phyloP scores from a whole-genome alignment of 495 filamentous ascomycete species.

The Xylaria venustula region DNA sequence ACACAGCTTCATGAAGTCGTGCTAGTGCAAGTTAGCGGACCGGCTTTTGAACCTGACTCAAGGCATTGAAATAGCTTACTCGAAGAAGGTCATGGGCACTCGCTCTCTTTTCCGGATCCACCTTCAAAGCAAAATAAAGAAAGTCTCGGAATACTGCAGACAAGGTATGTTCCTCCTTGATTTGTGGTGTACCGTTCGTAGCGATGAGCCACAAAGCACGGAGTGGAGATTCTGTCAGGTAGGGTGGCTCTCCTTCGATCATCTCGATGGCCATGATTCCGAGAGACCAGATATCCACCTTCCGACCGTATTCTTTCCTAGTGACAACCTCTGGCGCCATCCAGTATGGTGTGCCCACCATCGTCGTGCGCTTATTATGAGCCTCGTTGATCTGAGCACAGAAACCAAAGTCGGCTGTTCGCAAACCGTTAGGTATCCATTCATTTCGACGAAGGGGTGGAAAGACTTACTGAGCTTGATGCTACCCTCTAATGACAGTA shows the following conservation, averaged over 20 bases:
- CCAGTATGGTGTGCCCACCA: constrained; percentile 99
- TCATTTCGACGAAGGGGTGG: neutral
- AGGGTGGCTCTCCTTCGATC: constrained; percentile 98
- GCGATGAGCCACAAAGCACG: constrained; percentile 94
- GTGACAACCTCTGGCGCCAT: constrained; percentile 99
- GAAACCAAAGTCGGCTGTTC: constrained; percentile 92
- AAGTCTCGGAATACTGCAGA: constrained; percentile 85
- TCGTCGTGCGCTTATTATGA: constrained; percentile 95
- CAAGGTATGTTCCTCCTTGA: constrained; percentile 88
- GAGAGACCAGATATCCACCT: constrained; percentile 97
- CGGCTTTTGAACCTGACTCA: constrained; percentile 19
- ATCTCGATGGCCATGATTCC: constrained; percentile 99
- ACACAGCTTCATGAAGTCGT: constrained; percentile 88
- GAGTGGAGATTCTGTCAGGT: constrained; percentile 91
- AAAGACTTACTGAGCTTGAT: constrained; percentile 89
- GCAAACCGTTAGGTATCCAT: constrained; percentile 32
- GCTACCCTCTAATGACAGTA: constrained; percentile 90
- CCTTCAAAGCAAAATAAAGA: constrained; percentile 84
- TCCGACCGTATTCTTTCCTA: constrained; percentile 94
- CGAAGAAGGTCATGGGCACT: constrained; percentile 89
- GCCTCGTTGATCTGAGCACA: constrained; percentile 98
- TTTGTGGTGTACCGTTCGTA: constrained; percentile 90
- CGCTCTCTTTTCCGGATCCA: constrained; percentile 93
- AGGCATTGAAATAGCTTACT: constrained; percentile 50
- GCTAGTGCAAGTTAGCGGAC: constrained; percentile 53